phyloP scores from a whole-genome alignment of 176 grass and related monocot genomes.

The Eleusine coracana region DNA sequence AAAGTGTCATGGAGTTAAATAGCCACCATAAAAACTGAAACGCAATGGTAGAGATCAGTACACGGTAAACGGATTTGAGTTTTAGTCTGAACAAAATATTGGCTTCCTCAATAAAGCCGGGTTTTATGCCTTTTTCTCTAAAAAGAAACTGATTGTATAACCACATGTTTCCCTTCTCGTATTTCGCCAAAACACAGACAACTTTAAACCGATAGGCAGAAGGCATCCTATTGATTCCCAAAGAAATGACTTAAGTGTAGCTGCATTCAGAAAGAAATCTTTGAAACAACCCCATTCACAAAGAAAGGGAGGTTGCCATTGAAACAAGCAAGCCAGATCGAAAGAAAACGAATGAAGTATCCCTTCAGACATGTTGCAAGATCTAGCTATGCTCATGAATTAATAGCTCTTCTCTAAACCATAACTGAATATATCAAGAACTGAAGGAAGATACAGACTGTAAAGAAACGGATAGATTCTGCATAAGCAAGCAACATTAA shows the following conservation, averaged over 20 bases:
- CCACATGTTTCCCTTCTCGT: background rate
- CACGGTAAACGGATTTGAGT: background rate
- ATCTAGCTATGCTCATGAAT: conserved; percentile 20
- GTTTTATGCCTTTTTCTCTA: too few species aligned
- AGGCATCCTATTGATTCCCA: background rate
- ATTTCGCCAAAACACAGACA: background rate
- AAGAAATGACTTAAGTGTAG: background rate
- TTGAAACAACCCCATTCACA: background rate
- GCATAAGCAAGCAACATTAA: conserved; percentile 14
- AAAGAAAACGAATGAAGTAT: background rate
- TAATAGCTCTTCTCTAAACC: background rate
- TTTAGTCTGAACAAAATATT: background rate
- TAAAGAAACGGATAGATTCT: background rate
- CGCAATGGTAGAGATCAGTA: background rate
- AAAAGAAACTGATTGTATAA: background rate
- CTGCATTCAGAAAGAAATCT: conserved; percentile 21
- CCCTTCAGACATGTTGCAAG: conserved; percentile 2
- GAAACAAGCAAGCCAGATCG: conserved; percentile 29
- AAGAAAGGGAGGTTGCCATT: background rate
- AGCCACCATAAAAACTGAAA: background rate
- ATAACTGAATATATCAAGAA: background rate
- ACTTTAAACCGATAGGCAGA: background rate
- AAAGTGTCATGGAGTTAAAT: background rate
- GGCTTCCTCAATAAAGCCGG: too few species aligned
- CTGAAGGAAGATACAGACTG: background rate